These are phyloP conservation scores for Papiliotrema terrestris DNA, from an alignment of 1,284 basidiomycete species.

Conservation along the genomic window DNA sequence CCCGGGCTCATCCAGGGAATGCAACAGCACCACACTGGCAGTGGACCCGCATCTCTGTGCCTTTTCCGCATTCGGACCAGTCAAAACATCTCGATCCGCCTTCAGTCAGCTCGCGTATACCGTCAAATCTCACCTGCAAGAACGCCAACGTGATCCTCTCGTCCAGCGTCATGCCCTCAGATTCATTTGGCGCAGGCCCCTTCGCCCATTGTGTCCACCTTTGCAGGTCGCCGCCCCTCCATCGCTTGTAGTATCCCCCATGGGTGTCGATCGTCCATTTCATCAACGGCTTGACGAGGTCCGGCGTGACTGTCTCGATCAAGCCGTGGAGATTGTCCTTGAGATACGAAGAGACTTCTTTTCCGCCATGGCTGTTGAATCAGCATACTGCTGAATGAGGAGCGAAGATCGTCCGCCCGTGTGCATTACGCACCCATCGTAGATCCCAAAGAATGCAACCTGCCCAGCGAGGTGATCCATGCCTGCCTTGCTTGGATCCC, in stretches of 20 bases:
- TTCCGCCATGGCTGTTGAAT: slow-evolving; percentile 66
- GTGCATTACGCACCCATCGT: slow-evolving; percentile 65
- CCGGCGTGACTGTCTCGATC: slow-evolving; percentile 68
- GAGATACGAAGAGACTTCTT: slow-evolving; percentile 68
- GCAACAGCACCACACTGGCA: slow-evolving; percentile 81
- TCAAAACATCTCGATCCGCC: slow-evolving; percentile 62
- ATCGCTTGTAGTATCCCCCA: slow-evolving; percentile 80
- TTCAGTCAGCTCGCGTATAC: slow-evolving; percentile 11
- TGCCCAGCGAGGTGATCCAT: slow-evolving; percentile 64
- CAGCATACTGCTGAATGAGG: too few species aligned
- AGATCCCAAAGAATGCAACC: slow-evolving; percentile 79
- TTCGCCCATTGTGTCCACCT: slow-evolving; percentile 31
- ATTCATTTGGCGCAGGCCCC: slow-evolving; percentile 18
- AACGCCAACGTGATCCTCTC: slow-evolving; percentile 81
- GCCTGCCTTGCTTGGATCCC: slow-evolving; percentile 57
- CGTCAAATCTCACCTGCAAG: slow-evolving; percentile 60
- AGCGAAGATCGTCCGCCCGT: background rate
- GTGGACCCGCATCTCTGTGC: slow-evolving; percentile 66
- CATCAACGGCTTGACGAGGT: slow-evolving; percentile 68
- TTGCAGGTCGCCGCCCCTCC: slow-evolving; percentile 67
- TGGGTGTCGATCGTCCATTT: slow-evolving; percentile 63
- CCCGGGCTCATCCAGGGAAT: slow-evolving; percentile 71
- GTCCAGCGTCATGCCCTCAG: slow-evolving; percentile 63
- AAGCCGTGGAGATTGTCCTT: slow-evolving; percentile 73
- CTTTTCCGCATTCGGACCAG: slow-evolving; percentile 54